Evolutionary conservation across 768 basidiomycete species (phyloP).

Genomic region (Candolleomyces efflorescens): DNA sequence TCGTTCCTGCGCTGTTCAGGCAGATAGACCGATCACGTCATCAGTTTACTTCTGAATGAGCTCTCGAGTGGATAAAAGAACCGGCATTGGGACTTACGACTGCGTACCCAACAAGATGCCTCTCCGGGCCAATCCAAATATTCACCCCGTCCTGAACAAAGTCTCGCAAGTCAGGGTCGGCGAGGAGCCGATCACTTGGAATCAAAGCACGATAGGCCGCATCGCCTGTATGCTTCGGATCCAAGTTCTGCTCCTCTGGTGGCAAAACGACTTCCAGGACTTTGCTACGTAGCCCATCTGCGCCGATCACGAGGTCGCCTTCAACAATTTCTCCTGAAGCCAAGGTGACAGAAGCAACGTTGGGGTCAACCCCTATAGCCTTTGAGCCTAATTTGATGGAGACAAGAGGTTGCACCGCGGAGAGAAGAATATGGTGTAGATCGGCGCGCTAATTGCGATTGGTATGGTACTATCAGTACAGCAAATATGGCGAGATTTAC

Average conservation of each 20-base stretch:
- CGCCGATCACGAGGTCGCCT: slow-evolving; percentile 42
- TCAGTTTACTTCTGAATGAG: no score
- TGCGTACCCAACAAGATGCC: slow-evolving; percentile 33
- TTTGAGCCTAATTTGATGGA: slow-evolving; percentile 31
- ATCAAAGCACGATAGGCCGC: slow-evolving; percentile 58
- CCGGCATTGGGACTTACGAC: slow-evolving; percentile 21
- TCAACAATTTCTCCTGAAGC: slow-evolving; percentile 37
- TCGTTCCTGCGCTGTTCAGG: slow-evolving; percentile 32
- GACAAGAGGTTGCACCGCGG: slow-evolving; percentile 31
- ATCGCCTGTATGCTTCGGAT: slow-evolving; percentile 53
- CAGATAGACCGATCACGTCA: no score
- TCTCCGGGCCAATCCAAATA: slow-evolving; percentile 56
- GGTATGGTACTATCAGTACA: slow-evolving; percentile 8
- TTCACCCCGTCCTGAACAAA: slow-evolving; percentile 50
- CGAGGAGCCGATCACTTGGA: slow-evolving; percentile 37
- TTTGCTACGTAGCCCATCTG: slow-evolving; percentile 47
- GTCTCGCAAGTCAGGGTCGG: slow-evolving; percentile 46
- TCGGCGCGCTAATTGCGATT: slow-evolving; percentile 40
- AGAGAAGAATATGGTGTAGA: slow-evolving; percentile 34
- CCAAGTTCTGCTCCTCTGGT: slow-evolving; percentile 27
- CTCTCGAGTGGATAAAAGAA: no score
- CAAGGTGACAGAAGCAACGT: slow-evolving; percentile 30
- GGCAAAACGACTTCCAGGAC: slow-evolving; percentile 46
- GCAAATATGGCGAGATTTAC: slow-evolving; percentile 17
- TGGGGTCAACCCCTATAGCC: slow-evolving; percentile 23